Base-by-base conservation (phyloP, 179 eudicot genomes). In the Beta macrorhiza region DNA sequence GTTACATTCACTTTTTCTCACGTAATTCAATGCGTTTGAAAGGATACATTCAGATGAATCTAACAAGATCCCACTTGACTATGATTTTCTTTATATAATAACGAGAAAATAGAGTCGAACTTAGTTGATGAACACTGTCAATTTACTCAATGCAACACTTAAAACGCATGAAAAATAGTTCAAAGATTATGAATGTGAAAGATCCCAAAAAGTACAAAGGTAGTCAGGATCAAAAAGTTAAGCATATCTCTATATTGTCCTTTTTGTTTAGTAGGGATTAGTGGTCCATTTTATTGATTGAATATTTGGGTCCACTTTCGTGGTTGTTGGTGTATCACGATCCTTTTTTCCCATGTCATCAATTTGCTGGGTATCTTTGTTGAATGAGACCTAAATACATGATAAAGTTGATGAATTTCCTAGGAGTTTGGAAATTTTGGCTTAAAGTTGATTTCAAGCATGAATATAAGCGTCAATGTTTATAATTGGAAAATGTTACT, bases 281-380 rank as follows among this genome's bases (percentile, higher is more conserved):
- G 45, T 13, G 73, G 51, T 83, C 15, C 19, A 52, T 19, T 22
- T 49, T 20, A 67, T 9, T 49, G 71, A 64, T 63, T 14, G 47
- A 22, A 6, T 64, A 14, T 0, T 25, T 15, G 80, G 80, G 73
- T 69, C 73, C 73, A 69, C 73, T 78, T 78, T 67, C 65, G 7
- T 52, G 63, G 80, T 67, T 42, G 80, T 65, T 78, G 58, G 49
- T 10, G 16, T n/a, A 53, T 58, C 47, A 67, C 29, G 25, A 47
- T 6, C 4, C 25, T 3, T 17, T 47, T 65, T 77, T 51, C 15
- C 0, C 1, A 63, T 13, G 32, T 49, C 61, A 49, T 51, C 61
- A 77, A 65, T 64, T 25, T 45, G 7, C 14, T 47, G 19, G 25
- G 56, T 62, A 49, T 22, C 59, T 4, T 64, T 77, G 47, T 63